Evolutionary conservation across 2,329 filamentous ascomycete species (phyloP), one percentile per base, ranked within the genome.

Genomic region (Fusarium gaditjirri): DNA sequence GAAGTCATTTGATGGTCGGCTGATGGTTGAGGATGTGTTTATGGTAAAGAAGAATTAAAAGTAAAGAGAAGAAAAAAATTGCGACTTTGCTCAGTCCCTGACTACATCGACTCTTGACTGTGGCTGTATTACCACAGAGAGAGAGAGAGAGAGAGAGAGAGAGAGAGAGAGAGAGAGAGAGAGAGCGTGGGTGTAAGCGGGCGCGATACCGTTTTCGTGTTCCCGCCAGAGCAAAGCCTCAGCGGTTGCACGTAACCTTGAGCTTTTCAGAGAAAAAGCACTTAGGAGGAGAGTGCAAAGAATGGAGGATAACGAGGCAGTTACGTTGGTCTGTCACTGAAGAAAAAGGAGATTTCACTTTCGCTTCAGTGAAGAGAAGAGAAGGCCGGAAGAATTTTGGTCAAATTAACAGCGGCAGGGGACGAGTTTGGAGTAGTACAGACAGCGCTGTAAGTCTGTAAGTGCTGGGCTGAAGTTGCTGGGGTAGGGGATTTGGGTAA

Each of bases 151-250:
- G n/a, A 29, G 56, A 47, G 29, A 33, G 33, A 35, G n/a, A n/a
- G n/a, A 29, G 7, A 29, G 6, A 29, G 27, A 29, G 56, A 29
- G 7, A 29, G 6, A 29, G 27, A 29, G 56, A 29, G 56, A 47
- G 29, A 33, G 33, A 35, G n/a, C 16, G 50, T 69, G 55, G 33
- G 43, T 77, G 72, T 76, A 77, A 77, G 75, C 71, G 54, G 54
- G 65, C 70, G 68, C 75, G 73, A 76, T 63, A 65, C 71, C 66
- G 62, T 65, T 76, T 76, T 70, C 52, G 71, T 73, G 27, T 60
- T 52, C 65, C 43, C 58, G 58, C 52, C 53, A 64, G 59, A 61
- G 42, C 61, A 71, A 70, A 64, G 71, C 72, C 72, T 68, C 68
- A 65, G 63, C 59, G 54, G 55, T 66, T 73, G 69, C 57, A 59